Conservation (phyloP, 257 asterid species). For the Hygrophila difformis region DNA sequence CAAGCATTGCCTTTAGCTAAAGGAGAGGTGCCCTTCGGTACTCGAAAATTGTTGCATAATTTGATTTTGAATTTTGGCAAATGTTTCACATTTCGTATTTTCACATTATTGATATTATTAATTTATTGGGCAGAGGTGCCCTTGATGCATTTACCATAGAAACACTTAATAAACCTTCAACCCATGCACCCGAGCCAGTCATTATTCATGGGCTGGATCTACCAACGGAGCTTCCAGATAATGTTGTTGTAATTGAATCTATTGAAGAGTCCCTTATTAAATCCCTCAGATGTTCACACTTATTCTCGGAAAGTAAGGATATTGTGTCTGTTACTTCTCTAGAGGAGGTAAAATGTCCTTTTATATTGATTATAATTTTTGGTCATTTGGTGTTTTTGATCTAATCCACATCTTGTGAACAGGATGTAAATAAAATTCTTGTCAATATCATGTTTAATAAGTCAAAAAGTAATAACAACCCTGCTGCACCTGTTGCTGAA, state of each 20-base stretch:
- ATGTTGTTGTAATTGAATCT: conserved; percentile 35
- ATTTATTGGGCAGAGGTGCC: too few relatives aligned
- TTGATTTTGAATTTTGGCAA: too few relatives aligned
- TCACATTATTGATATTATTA: too few relatives aligned
- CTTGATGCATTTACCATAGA: conserved; percentile 67
- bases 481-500: conserved; percentile 70
- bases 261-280: conserved; percentile 34
- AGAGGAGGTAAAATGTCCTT: conserved; percentile 57
- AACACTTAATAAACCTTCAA: conserved; percentile 34
- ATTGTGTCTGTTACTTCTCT: conserved; percentile 34
- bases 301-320: conserved; percentile 35
- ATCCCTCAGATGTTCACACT: conserved; percentile 48
- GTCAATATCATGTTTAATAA: conserved; percentile 69
- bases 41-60: too few relatives aligned
- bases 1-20: conserved; percentile 43
- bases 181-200: conserved; percentile 41
- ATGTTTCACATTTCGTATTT: too few relatives aligned
- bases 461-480: conserved; percentile 49
- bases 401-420: conserved; percentile 25
- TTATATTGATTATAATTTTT: conserved; percentile 6
- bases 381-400: conserved; percentile 14
- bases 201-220: conserved; percentile 52
- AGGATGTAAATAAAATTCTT: conserved; percentile 77
- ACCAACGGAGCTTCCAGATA: conserved; percentile 34
- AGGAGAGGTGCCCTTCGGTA: too few relatives aligned